Conservation (phyloP, 192 early-diverging fungal species). For the Rhizoclosmatium globosum region DNA sequence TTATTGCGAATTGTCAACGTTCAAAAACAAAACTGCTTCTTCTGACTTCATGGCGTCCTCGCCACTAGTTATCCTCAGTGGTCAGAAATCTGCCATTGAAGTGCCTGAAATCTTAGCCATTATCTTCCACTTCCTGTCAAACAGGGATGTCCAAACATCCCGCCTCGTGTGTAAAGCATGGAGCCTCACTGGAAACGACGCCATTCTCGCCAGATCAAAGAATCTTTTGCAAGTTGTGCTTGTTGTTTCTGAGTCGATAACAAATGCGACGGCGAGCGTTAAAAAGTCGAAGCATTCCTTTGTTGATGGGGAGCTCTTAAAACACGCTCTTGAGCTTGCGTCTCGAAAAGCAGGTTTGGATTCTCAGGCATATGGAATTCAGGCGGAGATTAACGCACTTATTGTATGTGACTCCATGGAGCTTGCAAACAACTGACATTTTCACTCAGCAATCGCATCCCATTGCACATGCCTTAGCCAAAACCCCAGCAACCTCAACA, state of each 20-base stretch:
- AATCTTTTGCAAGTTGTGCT: slow-evolving; percentile 15
- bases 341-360: neutral
- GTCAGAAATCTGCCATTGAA: neutral
- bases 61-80: no score
- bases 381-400: neutral
- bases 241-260: neutral
- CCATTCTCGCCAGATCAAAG: neutral
- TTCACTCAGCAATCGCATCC: neutral
- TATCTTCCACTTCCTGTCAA: slow-evolving; percentile 28
- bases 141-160: neutral
- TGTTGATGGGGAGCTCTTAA: neutral
- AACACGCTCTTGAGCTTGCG: neutral
- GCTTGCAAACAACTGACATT: neutral
- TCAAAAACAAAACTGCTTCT: neutral
- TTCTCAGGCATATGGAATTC: neutral
- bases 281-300: neutral
- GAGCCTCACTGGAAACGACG: neutral
- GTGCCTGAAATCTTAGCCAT: slow-evolving; percentile 24
- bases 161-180: slow-evolving; percentile 18
- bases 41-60: no score
- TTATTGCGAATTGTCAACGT: neutral
- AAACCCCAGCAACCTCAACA: neutral
- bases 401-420: slow-evolving; percentile 2
- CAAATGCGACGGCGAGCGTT: neutral
- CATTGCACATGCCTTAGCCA: neutral